A percentile compares a stretch with the other conserved stretches of the same genome.
phyloP scores from a whole-genome alignment of 2,329 filamentous ascomycete species.

The Venturia pyrina region DNA sequence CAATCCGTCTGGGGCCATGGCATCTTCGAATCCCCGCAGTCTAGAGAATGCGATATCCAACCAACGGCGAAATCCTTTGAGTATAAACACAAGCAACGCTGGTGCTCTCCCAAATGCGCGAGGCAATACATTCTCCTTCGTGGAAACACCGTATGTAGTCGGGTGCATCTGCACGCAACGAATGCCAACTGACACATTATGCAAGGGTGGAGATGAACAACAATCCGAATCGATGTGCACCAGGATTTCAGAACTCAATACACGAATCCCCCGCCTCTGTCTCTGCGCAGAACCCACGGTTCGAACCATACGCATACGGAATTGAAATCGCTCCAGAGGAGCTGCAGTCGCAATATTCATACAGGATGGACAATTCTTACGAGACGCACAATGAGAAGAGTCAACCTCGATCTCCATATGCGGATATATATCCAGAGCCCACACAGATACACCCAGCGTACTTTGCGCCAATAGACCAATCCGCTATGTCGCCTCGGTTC shows the following conservation, averaged over 20 bases:
- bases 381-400: not conserved
- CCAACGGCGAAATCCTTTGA: slow-evolving; percentile 7
- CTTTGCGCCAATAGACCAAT: slow-evolving; percentile 3
- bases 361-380: not conserved
- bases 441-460: slow-evolving; percentile 9
- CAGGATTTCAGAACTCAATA: not conserved
- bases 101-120: not conserved
- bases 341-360: not conserved
- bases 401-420: not conserved
- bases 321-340: not conserved
- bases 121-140: not conserved
- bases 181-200: not conserved
- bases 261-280: not conserved
- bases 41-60: not conserved
- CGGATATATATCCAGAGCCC: slow-evolving; percentile 6
- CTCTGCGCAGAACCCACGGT: not conserved
- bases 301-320: not conserved
- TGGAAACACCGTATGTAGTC: slow-evolving; percentile 5
- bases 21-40: not conserved
- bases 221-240: not conserved
- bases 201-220: slow-evolving; percentile 4
- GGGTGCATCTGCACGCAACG: not conserved
- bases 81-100: slow-evolving; percentile 7
- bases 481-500: not conserved
- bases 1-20: not conserved